phyloP scores from a whole-genome alignment of 2,329 filamentous ascomycete genomes.

The Dactylellina drechsleri region DNA sequence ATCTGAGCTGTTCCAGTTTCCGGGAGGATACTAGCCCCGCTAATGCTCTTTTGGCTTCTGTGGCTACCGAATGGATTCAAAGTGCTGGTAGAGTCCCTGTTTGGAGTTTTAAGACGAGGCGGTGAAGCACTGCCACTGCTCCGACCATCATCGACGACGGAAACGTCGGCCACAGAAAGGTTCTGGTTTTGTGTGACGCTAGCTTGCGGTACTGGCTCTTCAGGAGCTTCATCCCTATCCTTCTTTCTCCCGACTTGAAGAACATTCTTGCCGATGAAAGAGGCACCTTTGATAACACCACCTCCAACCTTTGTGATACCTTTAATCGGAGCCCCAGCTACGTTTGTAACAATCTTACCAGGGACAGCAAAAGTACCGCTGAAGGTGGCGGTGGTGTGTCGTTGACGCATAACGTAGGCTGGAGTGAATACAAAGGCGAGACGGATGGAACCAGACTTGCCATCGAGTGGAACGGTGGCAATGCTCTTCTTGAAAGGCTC shows the following conservation, averaged over 20 bases:
- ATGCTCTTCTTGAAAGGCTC: slow-evolving; percentile 87
- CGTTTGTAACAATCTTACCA: slow-evolving; percentile 83
- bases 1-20: slow-evolving; percentile 81
- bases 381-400: slow-evolving; percentile 93
- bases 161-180: slow-evolving; percentile 22
- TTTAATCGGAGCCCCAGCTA: slow-evolving; percentile 90
- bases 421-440: slow-evolving; percentile 91
- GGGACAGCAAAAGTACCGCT: slow-evolving; percentile 87
- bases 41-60: slow-evolving; percentile 66
- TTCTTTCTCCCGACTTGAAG: slow-evolving; percentile 72
- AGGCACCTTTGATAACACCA: slow-evolving; percentile 86
- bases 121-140: slow-evolving; percentile 49
- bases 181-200: slow-evolving; percentile 15
- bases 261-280: slow-evolving; percentile 87
- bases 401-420: slow-evolving; percentile 84
- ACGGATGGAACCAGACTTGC: slow-evolving; percentile 76
- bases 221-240: slow-evolving; percentile 66
- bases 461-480: slow-evolving; percentile 72
- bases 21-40: slow-evolving; percentile 70
- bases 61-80: slow-evolving; percentile 66
- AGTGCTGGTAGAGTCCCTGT: slow-evolving; percentile 59
- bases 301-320: slow-evolving; percentile 82
- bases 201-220: slow-evolving; percentile 9
- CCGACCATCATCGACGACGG: slow-evolving; percentile 25
- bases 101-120: slow-evolving; percentile 49